These are phyloP conservation scores for Fonsecaea pedrosoi DNA, from an alignment of 2,329 filamentous ascomycete species.

Conservation along the genomic window DNA sequence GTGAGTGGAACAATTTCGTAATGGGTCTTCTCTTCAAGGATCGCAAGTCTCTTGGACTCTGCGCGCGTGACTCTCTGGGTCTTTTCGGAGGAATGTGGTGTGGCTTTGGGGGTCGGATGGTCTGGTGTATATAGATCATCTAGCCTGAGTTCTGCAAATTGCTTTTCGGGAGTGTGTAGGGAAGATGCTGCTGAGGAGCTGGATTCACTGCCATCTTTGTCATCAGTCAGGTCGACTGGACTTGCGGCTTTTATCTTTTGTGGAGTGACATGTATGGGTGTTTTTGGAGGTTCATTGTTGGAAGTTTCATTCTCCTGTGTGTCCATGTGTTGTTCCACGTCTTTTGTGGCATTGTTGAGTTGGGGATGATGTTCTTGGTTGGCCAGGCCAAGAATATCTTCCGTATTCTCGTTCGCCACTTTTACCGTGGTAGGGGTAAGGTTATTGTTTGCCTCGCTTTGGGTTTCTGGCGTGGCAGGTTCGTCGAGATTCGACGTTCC, in stretches of 20 bases:
- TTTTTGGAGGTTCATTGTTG: neutral
- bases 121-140: slow-evolving; percentile 28
- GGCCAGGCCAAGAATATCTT: slow-evolving; percentile 12
- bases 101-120: slow-evolving; percentile 35
- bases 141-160: slow-evolving; percentile 29
- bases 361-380: slow-evolving; percentile 9
- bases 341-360: slow-evolving; percentile 5
- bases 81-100: slow-evolving; percentile 29
- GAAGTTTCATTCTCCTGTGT: neutral
- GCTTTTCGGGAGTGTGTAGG: slow-evolving; percentile 27
- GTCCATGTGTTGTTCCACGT: neutral
- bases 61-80: slow-evolving; percentile 36
- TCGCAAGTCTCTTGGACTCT: slow-evolving; percentile 38
- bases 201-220: slow-evolving; percentile 10
- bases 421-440: neutral
- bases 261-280: neutral
- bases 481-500: slow-evolving; percentile 7
- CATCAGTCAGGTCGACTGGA: slow-evolving; percentile 16
- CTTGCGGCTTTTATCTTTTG: neutral
- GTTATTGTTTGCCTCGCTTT: neutral
- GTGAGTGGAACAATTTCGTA: slow-evolving; percentile 47
- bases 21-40: slow-evolving; percentile 36
- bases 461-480: neutral
- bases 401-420: slow-evolving; percentile 3
- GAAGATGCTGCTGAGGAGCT: slow-evolving; percentile 14